Conservation (phyloP, 257 asterid genomes). For the Solanum neorickii region DNA sequence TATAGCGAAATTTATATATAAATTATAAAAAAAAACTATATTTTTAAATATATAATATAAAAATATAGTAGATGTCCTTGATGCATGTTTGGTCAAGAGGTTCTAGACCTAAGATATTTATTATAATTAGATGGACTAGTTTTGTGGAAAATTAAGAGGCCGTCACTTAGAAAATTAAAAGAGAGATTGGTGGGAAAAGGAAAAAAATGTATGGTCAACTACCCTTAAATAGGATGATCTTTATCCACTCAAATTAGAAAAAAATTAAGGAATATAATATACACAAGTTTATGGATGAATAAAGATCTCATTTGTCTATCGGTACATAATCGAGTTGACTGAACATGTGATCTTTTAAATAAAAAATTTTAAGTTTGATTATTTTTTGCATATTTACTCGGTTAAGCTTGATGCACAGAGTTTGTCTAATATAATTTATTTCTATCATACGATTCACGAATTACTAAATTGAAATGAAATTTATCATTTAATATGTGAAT, state of each 20-base stretch:
- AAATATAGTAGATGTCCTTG: not conserved
- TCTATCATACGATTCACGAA: not conserved
- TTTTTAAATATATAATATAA: no score
- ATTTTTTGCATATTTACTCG: not conserved
- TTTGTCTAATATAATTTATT: not conserved
- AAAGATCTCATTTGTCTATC: not conserved
- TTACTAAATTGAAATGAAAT: no score
- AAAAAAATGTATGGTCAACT: not conserved
- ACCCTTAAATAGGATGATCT: not conserved
- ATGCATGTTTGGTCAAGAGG: not conserved
- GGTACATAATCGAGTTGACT: not conserved
- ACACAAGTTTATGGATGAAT: not conserved
- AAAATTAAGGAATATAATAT: not conserved
- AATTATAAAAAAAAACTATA: no score
- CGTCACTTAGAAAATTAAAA: not conserved
- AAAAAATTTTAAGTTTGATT: not conserved
- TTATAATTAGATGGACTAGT: not conserved
- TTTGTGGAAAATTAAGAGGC: not conserved
- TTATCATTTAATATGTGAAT: accelerated
- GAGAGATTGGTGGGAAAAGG: not conserved
- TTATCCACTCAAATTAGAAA: not conserved
- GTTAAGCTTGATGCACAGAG: accelerated
- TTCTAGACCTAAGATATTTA: not conserved
- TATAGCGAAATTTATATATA: no score
- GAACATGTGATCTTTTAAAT: not conserved